Evolutionary conservation across 2,329 filamentous ascomycete species (phyloP), one percentile per base, ranked within the genome.

Genomic region (Colletotrichum paranaense): DNA sequence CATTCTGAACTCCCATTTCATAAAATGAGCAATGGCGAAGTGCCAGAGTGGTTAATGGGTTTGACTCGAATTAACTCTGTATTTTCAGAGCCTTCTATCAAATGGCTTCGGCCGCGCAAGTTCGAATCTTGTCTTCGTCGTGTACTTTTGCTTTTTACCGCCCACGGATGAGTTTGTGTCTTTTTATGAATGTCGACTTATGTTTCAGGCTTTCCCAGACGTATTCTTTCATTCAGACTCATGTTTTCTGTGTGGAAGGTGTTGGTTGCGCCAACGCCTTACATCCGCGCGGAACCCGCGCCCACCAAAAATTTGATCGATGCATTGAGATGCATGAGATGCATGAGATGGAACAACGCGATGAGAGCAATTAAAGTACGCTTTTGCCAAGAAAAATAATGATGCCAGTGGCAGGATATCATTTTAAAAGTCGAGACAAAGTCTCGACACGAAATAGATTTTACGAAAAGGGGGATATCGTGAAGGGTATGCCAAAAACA

Each of bases 81-180:
- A 7, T 28, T 24, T 9, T 14, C n/a, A 26, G n/a, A 26, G n/a
- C 52, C 6, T 55, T 22, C 8, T 1, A 49, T 30, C 69, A 72
- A 42, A 68, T 72, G 69, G 69, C 69, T 72, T 72, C 69, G 69
- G 69, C 52, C 69, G 69, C 69, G 69, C 66, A 72, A 56, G 69
- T 72, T 72, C 69, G 66, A 72, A 60, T 72, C 69, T 46, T 72
- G 69, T 67, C 69, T 68, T 72, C 59, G 66, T 72, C 69, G 69
- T 26, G 0, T 52, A 0, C 58, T 52, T 32, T 52, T 1, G 24
- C 5, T 12, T n/a, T 68, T 19, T 60, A 30, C 28, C 26, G 14
- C 16, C 11, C 42, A n/a, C 16, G 8, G 6, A 46, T n/a, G 2
- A 46, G 19, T 46, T 46, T 14, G 35, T 16, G 5, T 42, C 14